phyloP scores from a whole-genome alignment of 495 filamentous ascomycete genomes.

The Penicillium waksmanii region DNA sequence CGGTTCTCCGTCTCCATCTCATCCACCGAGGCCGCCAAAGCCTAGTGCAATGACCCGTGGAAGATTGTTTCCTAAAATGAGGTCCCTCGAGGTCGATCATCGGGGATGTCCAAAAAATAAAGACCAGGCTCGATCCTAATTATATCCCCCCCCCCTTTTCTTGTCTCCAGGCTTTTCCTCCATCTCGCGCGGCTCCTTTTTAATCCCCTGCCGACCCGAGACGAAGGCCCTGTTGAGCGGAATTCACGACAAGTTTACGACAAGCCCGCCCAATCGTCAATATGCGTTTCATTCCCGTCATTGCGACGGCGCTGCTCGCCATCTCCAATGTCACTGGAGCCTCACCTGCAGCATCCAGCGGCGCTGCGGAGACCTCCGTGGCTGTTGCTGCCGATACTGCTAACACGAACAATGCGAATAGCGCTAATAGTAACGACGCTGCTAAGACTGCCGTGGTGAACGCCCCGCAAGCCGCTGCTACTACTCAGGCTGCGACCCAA shows the following conservation, averaged over 20 bases:
- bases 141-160: background rate
- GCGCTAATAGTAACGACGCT: background rate
- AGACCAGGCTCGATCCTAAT: slow-evolving; percentile 22
- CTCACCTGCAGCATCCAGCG: slow-evolving; percentile 19
- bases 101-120: slow-evolving; percentile 25
- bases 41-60: slow-evolving; percentile 16
- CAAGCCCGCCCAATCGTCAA: slow-evolving; percentile 17
- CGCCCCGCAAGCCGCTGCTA: slow-evolving; percentile 3
- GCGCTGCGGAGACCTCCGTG: slow-evolving; percentile 7
- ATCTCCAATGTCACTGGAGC: slow-evolving; percentile 26
- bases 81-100: slow-evolving; percentile 23
- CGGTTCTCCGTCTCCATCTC: slow-evolving; percentile 11
- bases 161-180: slow-evolving; percentile 25
- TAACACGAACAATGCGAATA: slow-evolving; percentile 5
- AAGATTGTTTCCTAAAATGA: slow-evolving; percentile 25
- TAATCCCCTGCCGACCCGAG: slow-evolving; percentile 25
- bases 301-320: slow-evolving; percentile 31
- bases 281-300: slow-evolving; percentile 35
- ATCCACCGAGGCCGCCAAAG: slow-evolving; percentile 11
- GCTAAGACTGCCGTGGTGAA: slow-evolving; percentile 12
- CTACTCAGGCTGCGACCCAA: slow-evolving; percentile 8
- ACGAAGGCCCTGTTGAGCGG: slow-evolving; percentile 9
- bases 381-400: slow-evolving; percentile 9
- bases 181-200: slow-evolving; percentile 26
- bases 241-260: slow-evolving; percentile 7